Base-by-base conservation (phyloP, 768 basidiomycete genomes). In the Guyanaporus albipodus region DNA sequence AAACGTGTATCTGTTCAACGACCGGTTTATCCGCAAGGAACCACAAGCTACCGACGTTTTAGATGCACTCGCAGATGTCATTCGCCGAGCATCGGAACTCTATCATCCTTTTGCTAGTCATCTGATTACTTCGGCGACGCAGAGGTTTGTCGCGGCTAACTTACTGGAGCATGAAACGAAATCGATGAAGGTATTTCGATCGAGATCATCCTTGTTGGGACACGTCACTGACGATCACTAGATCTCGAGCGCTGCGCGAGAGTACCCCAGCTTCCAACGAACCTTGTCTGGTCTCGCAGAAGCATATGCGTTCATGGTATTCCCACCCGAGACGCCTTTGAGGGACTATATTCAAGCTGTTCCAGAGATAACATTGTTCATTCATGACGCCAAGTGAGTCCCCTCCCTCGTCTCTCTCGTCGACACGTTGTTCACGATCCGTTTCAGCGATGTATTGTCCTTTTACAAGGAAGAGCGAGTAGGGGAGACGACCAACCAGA, bases 401-500 rank as follows among this genome's bases (percentile, higher is more conserved):
- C 11, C 22, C 15, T 21, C 14, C 17, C 9, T 4, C n/a, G n/a
- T 34, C 10, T 29, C 24, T 26, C 23, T 15, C 2, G 8, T 32
- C 8, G 18, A 19, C 27, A 3, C 2, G n/a, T 26, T 15, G 22
- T 17, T 37, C 7, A 44, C 10, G 8, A 15, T 15, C 2, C 21
- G 3, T 23, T 57, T 32, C 19, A 73, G 72, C 46, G 72, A 74
- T 31, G 54, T 73, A 23, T 52, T 72, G 2, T 73, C 67, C 0
- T 73, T 73, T 45, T 69, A 73, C 49, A 66, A 74, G 46, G 73
- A 74, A 59, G 72, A 73, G 41, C 43, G 58, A 2, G 59, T 43
- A 0, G 66, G 62, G 2, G 73, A 73, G 42, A 48, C 50, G 5
- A 59, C 62, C 29, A 73, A 72, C 46, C 66, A 59, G n/a, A n/a